Evolutionary conservation across 345 rosid species (phyloP), one percentile per base, ranked within the genome.

Genomic region (Sapria himalayana): DNA sequence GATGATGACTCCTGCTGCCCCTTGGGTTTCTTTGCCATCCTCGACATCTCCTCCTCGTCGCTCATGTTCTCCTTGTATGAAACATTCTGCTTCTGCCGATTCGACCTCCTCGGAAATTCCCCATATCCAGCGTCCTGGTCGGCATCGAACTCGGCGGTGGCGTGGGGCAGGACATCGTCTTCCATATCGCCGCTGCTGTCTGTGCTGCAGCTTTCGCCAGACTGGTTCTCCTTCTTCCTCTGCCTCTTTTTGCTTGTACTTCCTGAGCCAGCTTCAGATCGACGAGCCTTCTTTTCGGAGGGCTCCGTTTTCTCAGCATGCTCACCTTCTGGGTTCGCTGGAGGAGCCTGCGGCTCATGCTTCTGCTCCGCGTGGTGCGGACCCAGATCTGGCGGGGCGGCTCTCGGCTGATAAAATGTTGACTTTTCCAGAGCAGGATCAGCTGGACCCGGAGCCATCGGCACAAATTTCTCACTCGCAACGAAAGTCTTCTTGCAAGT

Each of bases 51-150:
- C 8, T 78, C 92, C 13, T 80, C 91, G 7, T 74, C 91, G 56
- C 81, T 77, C 48, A 55, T 5, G 53, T 64, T 71, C 57, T 73
- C 89, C 34, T 57, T 56, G 22, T 71, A 81, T 13, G 81, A 76
- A 50, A 86, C 75, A 31, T 56, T 54, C 48, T 63, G 81, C 62
- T 58, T 86, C 34, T 31, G 61, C 46, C 97, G 65, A 31, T 55
- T 66, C 25, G 92, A 86, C 67, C 85, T 68, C 46, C 97, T 66
- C 12, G 56, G 50, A 9, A 43, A 18, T 34, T 63, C 67, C 15
- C 51, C 56, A n/a, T 31, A 23, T 24, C 39, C 64, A 37, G 24
- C 29, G 43, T 61, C 50, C 48, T 16, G 55, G 43, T 50, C 61
- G 39, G 51, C 59, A 22, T 25, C 44, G 35, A 56, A 38, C 31